Evolutionary conservation across 1,284 basidiomycete species (phyloP).

Genomic region (Thelephora terrestris): DNA sequence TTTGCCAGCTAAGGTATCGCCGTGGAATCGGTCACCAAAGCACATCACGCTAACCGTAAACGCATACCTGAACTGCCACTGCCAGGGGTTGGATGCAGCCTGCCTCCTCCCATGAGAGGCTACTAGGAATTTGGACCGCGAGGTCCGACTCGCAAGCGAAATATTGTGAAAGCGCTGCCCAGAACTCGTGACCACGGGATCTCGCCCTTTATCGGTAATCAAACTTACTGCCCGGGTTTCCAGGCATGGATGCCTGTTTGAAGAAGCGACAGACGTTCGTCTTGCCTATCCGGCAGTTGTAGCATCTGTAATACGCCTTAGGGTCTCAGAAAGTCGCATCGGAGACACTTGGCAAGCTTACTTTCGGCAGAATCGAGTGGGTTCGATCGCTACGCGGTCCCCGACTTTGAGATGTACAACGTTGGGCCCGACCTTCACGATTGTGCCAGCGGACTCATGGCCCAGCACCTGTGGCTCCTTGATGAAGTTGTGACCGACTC

Average conservation of each 20-base stretch:
- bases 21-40: too few relatives aligned
- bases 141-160: conserved; percentile 12
- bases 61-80: conserved; percentile 11
- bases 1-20: conserved; percentile 8
- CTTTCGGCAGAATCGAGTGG: conserved; percentile 12
- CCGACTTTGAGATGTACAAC: conserved; percentile 16
- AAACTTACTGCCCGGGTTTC: conserved; percentile 12
- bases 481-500: background rate
- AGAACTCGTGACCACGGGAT: background rate
- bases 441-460: background rate
- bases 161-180: conserved; percentile 11
- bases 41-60: too few relatives aligned
- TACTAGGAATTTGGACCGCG: conserved; percentile 12
- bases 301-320: conserved; percentile 6
- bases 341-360: background rate
- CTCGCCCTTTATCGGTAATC: background rate
- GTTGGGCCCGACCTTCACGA: conserved; percentile 18
- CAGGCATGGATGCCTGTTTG: conserved; percentile 10
- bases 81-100: conserved; percentile 16
- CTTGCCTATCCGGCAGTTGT: conserved; percentile 14
- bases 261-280: conserved; percentile 12
- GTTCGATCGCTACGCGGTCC: conserved; percentile 14
- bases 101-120: conserved; percentile 13
- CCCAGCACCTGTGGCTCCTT: background rate
- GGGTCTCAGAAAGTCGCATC: background rate